Base-by-base conservation (phyloP, 495 filamentous ascomycete species). In the Penicillium maclennaniae region DNA sequence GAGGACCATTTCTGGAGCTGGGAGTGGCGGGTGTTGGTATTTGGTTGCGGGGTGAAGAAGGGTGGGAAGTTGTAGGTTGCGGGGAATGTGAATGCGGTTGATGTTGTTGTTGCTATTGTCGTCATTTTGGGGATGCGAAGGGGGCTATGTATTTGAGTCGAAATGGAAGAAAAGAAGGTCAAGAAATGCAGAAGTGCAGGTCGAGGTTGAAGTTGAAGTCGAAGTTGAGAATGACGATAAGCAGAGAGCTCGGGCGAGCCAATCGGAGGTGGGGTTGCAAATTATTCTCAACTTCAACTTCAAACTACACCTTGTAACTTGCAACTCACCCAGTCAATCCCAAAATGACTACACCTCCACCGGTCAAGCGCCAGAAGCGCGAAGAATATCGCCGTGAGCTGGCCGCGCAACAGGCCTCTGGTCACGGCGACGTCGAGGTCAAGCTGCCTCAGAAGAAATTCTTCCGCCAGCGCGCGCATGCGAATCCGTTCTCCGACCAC, bases 401-500 rank as follows among this genome's bases (percentile, higher is more conserved):
- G 23, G 40, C 59, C 6, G 54, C 59, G 10, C 54, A 60, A 27
- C 69, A 72, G 55, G 51, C 60, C 55, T 54, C 62, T 52, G 58
- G 49, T 19, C 50, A 58, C 23, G 58, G 41, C 49, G 48, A 55
- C n/a, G 56, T 53, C 45, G 59, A 60, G 34, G 61, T 75, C 43
- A 73, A 81, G 65, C 76, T 96, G 62, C 92, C 92, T 23, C 82
- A 86, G 74, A 96, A 97, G 76, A 92, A 86, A 72, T 96, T 92
- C 76, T 98, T 96, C 70, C 83, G 93, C 44, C 93, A 98, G 69
- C 82, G 93, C 63, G 93, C 93, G 26, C 93, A 98, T 71, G 95
- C 93, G 43, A 98, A 98, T 76, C 90, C 91, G 9, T 97, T 98
- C 71, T 95, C 92, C 0, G 93, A 98, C 63, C 93, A 97, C 71